Evolutionary conservation across 441 rosid species (phyloP).

Genomic region (Erodium trifolium): DNA sequence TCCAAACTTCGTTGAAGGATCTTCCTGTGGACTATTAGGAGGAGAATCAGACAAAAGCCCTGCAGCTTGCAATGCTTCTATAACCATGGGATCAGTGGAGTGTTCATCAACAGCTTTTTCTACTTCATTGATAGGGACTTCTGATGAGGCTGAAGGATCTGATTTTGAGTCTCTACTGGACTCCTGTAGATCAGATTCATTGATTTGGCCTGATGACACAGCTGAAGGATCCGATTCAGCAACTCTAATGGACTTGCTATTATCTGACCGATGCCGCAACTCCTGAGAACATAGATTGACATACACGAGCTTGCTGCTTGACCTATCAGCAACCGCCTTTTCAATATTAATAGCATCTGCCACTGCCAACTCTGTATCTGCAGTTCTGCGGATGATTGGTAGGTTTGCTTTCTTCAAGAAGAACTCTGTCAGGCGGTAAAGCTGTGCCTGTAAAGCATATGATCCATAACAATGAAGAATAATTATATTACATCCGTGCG

Average conservation of each 20-base stretch:
- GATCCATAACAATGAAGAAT: neutral
- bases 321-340: constrained; percentile 70
- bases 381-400: constrained; percentile 61
- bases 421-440: constrained; percentile 76
- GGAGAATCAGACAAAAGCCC: constrained; percentile 96
- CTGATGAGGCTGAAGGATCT: constrained; percentile 24
- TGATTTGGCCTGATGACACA: constrained; percentile 21
- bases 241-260: constrained; percentile 24
- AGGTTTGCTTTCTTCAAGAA: constrained; percentile 70
- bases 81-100: constrained; percentile 39
- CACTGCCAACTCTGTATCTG: constrained; percentile 91
- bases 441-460: constrained; percentile 52
- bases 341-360: constrained; percentile 97
- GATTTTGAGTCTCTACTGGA: constrained; percentile 26
- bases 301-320: constrained; percentile 81
- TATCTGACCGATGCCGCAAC: constrained; percentile 46
- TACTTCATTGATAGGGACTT: constrained; percentile 22
- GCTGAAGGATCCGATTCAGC: constrained; percentile 29
- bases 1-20: constrained; percentile 26
- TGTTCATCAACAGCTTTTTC: constrained; percentile 31
- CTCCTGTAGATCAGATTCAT: constrained; percentile 19
- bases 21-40: constrained; percentile 55
- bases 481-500: neutral
- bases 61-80: constrained; percentile 68
- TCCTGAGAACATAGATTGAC: constrained; percentile 94